Evolutionary conservation across 2,329 filamentous ascomycete genomes (phyloP).

Genomic region (Davidsoniella neocaledoniae): DNA sequence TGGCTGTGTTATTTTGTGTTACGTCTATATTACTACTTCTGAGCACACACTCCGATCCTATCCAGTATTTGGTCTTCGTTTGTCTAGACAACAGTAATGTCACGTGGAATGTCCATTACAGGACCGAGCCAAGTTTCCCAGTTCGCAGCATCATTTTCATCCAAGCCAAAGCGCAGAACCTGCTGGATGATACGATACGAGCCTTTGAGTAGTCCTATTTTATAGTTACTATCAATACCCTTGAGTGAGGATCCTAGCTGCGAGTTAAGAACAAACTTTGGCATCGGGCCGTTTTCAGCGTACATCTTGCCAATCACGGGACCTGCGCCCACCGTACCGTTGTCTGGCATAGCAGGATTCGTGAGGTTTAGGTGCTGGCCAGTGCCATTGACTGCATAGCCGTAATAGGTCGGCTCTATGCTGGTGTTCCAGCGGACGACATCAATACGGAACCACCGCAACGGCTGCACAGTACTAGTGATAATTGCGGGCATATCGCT

Average conservation of each 20-base stretch:
- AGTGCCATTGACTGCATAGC: background rate
- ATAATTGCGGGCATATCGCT: background rate
- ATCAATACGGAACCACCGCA: constrained; percentile 1
- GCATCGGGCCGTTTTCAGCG: background rate
- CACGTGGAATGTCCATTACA: constrained; percentile 14
- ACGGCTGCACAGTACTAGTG: background rate
- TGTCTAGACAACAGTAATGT: constrained; percentile 22
- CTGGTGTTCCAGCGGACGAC: constrained; percentile 5
- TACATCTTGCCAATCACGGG: background rate
- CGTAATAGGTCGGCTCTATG: constrained; percentile 6
- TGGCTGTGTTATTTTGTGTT: too few relatives aligned
- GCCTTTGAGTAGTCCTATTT: background rate
- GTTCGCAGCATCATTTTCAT: background rate
- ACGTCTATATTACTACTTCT: too few relatives aligned
- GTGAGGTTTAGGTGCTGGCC: background rate
- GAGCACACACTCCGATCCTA: too few relatives aligned
- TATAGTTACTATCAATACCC: background rate
- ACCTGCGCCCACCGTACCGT: constrained; percentile 1
- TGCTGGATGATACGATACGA: constrained; percentile 4
- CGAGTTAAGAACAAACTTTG: background rate
- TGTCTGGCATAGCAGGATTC: background rate
- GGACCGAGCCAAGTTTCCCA: constrained; percentile 7
- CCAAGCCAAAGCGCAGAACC: background rate
- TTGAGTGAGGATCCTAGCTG: background rate
- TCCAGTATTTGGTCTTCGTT: too few relatives aligned